A percentile compares a stretch with the other conserved stretches of the same genome.
Evolutionary conservation across 2,329 filamentous ascomycete genomes (phyloP).

Genomic region (Tolypocladium tropicale): DNA sequence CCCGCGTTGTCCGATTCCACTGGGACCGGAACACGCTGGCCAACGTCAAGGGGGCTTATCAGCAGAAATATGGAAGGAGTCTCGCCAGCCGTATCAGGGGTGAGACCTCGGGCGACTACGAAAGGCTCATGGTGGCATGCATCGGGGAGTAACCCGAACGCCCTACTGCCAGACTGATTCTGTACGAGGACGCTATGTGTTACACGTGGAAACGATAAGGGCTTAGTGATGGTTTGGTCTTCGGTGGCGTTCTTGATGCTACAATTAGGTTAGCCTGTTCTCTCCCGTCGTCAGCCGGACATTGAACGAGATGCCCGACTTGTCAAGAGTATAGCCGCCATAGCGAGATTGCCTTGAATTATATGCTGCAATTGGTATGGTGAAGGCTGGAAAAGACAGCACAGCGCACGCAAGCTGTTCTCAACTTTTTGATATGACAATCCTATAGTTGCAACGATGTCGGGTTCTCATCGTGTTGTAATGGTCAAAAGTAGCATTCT

Average conservation of each 20-base stretch:
- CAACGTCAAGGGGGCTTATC: constrained; percentile 70
- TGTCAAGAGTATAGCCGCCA: neutral
- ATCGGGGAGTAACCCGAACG: constrained; percentile 31
- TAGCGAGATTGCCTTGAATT: neutral
- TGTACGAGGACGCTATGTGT: neutral
- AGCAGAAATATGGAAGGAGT: constrained; percentile 57
- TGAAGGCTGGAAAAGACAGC: neutral
- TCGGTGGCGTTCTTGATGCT: neutral
- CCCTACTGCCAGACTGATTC: no score
- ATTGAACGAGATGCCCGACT: neutral
- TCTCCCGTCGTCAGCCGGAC: neutral
- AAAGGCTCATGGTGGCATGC: constrained; percentile 64
- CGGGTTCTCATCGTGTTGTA: neutral
- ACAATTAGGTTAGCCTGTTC: neutral
- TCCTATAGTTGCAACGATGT: no score
- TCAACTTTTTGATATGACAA: neutral
- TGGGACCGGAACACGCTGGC: constrained; percentile 71
- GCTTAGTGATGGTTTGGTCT: neutral
- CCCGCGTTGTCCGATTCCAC: constrained; percentile 69
- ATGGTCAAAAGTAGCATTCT: neutral
- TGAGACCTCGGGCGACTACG: constrained; percentile 81
- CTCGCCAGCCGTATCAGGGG: constrained; percentile 61
- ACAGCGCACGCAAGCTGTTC: neutral
- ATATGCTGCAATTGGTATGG: no score
- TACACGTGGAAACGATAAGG: neutral